Evolutionary conservation across 2,329 filamentous ascomycete genomes (phyloP), one percentile per base, ranked within the genome.

Genomic region (Coniella vitis): DNA sequence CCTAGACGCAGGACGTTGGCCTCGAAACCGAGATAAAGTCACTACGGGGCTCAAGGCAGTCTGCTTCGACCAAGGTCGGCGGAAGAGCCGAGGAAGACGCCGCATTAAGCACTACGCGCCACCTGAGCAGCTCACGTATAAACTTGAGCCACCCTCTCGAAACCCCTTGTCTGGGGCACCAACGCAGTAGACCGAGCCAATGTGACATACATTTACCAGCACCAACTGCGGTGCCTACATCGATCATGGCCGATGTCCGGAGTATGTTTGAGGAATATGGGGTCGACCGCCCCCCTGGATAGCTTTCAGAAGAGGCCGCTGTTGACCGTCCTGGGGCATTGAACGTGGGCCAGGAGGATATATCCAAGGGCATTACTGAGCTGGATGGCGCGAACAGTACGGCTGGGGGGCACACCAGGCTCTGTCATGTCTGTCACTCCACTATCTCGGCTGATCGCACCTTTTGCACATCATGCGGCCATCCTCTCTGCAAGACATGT

Each of bases 381-480:
- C 58, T 61, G 52, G 64, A 65, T 58, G 63, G 65, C 38, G 64
- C 62, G 49, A 48, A 38, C 40, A 53, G 48, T 10, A 35, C 32
- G n/a, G 22, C 38, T 8, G 44, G 21, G 5, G 7, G 14, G 13
- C 21, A 31, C 13, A 13, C 40, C 36, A 69, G 66, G 45, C 60
- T 71, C 21, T 80, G 76, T 52, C 76, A 79, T 55, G 61, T 73
- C 9, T 81, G 76, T 55, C 69, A 69, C 12, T 65, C 67, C 38
- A 63, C 61, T 36, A 65, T 71, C 34, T 62, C 48, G 14, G 38
- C 19, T 38, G 61, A 64, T 12, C 61, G 64, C 25, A 62, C 62
- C 8, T 65, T 65, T 39, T 80, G 75, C 54, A 58, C 63, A 25
- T 67, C 66, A 37, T 80, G 76, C 54, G 73, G 72, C 1, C 77